Evolutionary conservation across 73 alveolate species (phyloP), one percentile per base, ranked within the genome.

Genomic region (Paramecium tetraurelia): DNA sequence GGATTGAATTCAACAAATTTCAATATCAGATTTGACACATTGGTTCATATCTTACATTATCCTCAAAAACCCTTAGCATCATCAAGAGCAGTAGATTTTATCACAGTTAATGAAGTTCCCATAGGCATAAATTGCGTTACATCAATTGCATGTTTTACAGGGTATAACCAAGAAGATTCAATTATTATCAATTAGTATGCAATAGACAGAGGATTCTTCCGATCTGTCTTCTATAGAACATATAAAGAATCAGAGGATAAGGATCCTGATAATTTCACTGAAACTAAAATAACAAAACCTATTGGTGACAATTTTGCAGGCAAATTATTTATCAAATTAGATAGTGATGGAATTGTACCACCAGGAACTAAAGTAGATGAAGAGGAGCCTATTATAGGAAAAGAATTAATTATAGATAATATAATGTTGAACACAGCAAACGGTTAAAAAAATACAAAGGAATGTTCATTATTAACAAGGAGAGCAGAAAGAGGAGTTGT

Each of bases 131-230:
- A 93, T 92, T 98, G 99, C 18, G 96, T 97, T 58, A 99, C 98
- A 11, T 99, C 99, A 21, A 99, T 99, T 69, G 99, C 99, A 94
- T 99, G 99, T 95, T 99, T 98, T 96, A 99, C 99, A 16, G 99
- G 99, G 35, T 99, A 99, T 95, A 99, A 99, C 85, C 97, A 99
- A 92, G 99, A 99, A 95, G 99, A 99, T 93, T 96, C 99, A 29
- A 95, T 99, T 57, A 99, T 99, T 86, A 95, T 99, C 97, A 98
- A 98, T 96, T 95, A 96, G 95, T 92, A 97, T 77, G 95, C 99
- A 2, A 97, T 97, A 53, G 99, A 98, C 72, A 96, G 99, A 93
- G 99, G 99, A 33, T 92, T 97, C 89, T 98, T 98, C 84, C 92
- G 99, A 80, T 97, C 99, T 31, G 99, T 97, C 38, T 98, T 99